phyloP scores from a whole-genome alignment of 306 rosid genomes.

The Rubus parviflorus region DNA sequence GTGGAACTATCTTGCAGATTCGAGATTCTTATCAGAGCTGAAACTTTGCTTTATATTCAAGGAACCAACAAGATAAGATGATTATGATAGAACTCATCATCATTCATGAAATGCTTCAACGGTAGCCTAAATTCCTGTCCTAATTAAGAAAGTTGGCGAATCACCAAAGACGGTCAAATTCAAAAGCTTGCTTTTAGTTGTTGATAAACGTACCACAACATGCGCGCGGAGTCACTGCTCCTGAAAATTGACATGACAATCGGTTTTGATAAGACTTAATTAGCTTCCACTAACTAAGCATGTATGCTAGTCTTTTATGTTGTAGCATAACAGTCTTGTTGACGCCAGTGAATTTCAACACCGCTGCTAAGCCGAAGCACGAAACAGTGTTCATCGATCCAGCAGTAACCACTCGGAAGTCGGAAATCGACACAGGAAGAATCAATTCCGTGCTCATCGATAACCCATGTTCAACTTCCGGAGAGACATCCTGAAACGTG shows the following conservation, averaged over 20 bases:
- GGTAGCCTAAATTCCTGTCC: too few relatives aligned
- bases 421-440: background rate
- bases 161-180: background rate
- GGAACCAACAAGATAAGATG: background rate
- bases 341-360: background rate
- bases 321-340: background rate
- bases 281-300: background rate
- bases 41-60: background rate
- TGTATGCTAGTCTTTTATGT: background rate
- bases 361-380: background rate
- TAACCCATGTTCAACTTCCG: background rate
- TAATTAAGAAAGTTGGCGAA: background rate
- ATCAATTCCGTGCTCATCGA: background rate
- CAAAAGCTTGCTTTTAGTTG: background rate
- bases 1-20: slow-evolving; percentile 8
- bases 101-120: slow-evolving; percentile 8
- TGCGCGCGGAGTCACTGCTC: background rate
- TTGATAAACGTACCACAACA: slow-evolving; percentile 4
- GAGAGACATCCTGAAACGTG: background rate
- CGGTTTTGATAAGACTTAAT: background rate
- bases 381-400: background rate
- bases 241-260: background rate
- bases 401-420: background rate
- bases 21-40: background rate
- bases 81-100: background rate